These are phyloP conservation scores for Penicillium canariense DNA, from an alignment of 495 filamentous ascomycete species.

Conservation along the genomic window DNA sequence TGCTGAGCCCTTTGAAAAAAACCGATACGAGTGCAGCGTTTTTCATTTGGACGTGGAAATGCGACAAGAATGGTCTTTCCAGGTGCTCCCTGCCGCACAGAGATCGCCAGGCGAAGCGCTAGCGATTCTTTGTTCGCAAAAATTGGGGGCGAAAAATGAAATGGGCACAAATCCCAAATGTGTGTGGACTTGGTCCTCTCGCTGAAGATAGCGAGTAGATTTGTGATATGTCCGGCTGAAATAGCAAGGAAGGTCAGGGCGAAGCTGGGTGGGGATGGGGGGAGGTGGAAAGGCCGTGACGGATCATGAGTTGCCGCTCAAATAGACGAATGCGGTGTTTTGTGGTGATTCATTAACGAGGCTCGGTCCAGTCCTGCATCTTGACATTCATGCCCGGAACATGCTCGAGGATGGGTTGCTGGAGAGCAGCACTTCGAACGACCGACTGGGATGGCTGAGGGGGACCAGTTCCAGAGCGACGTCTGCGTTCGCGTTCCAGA, in stretches of 20 bases:
- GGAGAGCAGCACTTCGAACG: slow-evolving; percentile 35
- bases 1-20: background rate
- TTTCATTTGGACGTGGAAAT: background rate
- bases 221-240: background rate
- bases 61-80: background rate
- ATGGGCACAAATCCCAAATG: background rate
- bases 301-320: background rate
- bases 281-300: background rate
- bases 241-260: background rate
- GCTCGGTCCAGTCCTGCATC: slow-evolving; percentile 41
- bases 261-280: background rate
- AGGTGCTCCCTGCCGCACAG: background rate
- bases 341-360: slow-evolving; percentile 25
- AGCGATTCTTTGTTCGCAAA: background rate
- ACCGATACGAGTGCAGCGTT: background rate
- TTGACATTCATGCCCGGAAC: slow-evolving; percentile 38
- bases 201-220: background rate
- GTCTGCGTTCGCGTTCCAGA: slow-evolving; percentile 63
- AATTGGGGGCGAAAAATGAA: background rate
- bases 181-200: background rate
- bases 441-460: slow-evolving; percentile 46
- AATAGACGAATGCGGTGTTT: background rate
- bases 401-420: slow-evolving; percentile 38
- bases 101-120: background rate
- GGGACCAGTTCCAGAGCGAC: slow-evolving; percentile 66